Evolutionary conservation across 805 yeast species (phyloP), one percentile per base, ranked within the genome.

Genomic region (Yarrowia porcina): DNA sequence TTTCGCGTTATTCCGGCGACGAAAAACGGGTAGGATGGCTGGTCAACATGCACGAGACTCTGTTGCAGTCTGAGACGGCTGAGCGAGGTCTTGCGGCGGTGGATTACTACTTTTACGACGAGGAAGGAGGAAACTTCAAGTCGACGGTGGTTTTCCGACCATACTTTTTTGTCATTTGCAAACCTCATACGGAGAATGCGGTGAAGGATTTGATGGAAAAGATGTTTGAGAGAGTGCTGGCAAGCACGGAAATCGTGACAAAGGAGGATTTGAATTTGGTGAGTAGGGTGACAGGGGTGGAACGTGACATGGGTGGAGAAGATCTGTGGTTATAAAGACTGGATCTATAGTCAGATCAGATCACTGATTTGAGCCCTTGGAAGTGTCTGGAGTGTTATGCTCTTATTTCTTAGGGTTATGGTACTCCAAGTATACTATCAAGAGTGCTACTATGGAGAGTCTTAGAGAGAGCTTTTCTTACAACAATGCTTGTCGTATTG

Each of bases 111-210:
- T 94, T 96, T 69, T 75, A 94, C 8, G 98, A 92, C 72, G 97
- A 90, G 69, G 97, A 92, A 72, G 99, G 99, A 52, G 99, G 97
- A 7, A 84, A 89, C 45, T 94, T 96, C 78, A 94, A 93, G 72
- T 86, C 91, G 4, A 87, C 96, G 0, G 74, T 89, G 13, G 87
- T 82, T 64, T 89, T 83, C 71, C 91, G 90, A 68, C 99, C 99
- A 0, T 94, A 94, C 73, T 89, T 94, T 70, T 82, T 87, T 59
- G 75, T 94, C 11, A 79, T 84, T 2, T 83, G 90, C 66, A 77
- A 82, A n/a, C 82, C 82, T 1, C 83, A 84, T 5, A 73, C 75
- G 17, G 90, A 86, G 65, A 74, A 83, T 1, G 97, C 89, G 66
- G 90, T 91, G 3, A 98, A 94, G 73, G 99, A 94, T 70, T 87